These are phyloP conservation scores for Fragaria ananassa DNA, from an alignment of 306 rosid genomes.

Conservation along the genomic window DNA sequence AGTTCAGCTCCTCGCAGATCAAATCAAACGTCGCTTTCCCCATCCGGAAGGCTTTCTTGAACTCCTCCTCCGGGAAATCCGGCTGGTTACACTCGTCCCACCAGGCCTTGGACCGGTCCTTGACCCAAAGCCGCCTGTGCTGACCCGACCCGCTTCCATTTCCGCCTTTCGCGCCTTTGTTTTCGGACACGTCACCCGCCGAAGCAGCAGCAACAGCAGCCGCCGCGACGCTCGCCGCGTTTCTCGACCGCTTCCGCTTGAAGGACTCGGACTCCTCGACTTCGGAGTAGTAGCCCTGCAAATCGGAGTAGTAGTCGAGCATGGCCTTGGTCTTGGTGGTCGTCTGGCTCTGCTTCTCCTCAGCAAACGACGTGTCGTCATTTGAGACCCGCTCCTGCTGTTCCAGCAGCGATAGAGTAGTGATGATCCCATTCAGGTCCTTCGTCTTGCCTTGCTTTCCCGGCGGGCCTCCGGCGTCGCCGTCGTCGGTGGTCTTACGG, in stretches of 20 bases:
- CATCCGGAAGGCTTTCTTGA: slow-evolving; percentile 86
- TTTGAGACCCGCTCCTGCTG: slow-evolving; percentile 45
- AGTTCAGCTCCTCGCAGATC: slow-evolving; percentile 81
- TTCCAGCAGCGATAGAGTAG: slow-evolving; percentile 51
- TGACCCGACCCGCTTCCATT: slow-evolving; percentile 29
- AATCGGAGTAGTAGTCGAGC: slow-evolving; percentile 43
- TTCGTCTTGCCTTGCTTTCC: slow-evolving; percentile 31
- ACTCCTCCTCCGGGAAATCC: slow-evolving; percentile 76
- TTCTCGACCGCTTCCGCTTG: slow-evolving; percentile 51
- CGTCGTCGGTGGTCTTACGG: slow-evolving; percentile 20
- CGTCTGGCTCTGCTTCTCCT: slow-evolving; percentile 33
- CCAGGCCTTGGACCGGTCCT: slow-evolving; percentile 93
- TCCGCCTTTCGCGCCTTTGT: slow-evolving; percentile 23
- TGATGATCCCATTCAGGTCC: slow-evolving; percentile 51
- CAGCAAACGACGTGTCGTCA: slow-evolving; percentile 47
- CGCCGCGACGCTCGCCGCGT: slow-evolving; percentile 27
- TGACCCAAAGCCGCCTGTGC: slow-evolving; percentile 84
- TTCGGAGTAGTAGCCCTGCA: slow-evolving; percentile 42
- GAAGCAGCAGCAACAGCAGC: slow-evolving; percentile 26
- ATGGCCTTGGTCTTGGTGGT: slow-evolving; percentile 47
- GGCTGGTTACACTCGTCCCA: slow-evolving; percentile 90
- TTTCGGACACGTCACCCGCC: slow-evolving; percentile 10
- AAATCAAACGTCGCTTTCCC: slow-evolving; percentile 65
- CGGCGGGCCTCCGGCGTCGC: slow-evolving; percentile 20
- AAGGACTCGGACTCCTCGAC: slow-evolving; percentile 47